Base-by-base conservation (phyloP, 83 land plant species). In the Diphasiastrum complanatum region DNA sequence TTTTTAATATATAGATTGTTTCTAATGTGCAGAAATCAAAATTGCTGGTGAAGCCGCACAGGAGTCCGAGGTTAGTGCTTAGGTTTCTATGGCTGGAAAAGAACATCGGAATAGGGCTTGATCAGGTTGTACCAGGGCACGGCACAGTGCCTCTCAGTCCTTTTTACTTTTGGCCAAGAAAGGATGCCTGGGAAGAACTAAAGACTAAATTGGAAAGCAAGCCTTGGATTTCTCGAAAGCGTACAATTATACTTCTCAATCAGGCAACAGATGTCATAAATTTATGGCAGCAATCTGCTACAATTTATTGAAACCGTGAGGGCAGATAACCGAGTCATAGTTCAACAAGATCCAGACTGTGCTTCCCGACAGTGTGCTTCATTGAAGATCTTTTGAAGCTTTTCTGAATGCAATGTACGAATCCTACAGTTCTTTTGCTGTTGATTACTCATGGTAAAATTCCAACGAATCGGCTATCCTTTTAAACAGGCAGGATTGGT, bases 121-220 rank as follows among this genome's bases (percentile, higher is more conserved):
- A 92, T 60, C 89, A 83, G 65, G 70, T 66, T 33, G 80, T 93
- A 18, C 99, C 96, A 1, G 99, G 99, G 18, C 83, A 93, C 60
- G 99, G 99, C 1, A 81, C 86, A 6, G 64, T 83, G n/a, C 99
- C 99, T 11, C 72, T 93, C 28, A 89, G 84, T 54, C 96, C 99
- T 5, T 89, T 83, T 69, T 89, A 75, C 78, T 93, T 93, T 68
- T 89, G 99, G 99, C 99, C 99, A 0, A 74, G 89, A 37, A 89
- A 93, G 78, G 99, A 93, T 73, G 99, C 99, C 2, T 93, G 99
- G 99, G 99, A 93, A 60, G 92, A 93, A 67, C 89, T 93, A 55
- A 93, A 89, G 65, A 49, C 85, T 0, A 54, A 68, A 68, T 73
- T 89, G 11, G 98, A 92, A 62, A 86, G 91, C 71, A 93, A 93